Evolutionary conservation across 345 rosid species (phyloP).

Genomic region (Eucalyptus tenuipes): DNA sequence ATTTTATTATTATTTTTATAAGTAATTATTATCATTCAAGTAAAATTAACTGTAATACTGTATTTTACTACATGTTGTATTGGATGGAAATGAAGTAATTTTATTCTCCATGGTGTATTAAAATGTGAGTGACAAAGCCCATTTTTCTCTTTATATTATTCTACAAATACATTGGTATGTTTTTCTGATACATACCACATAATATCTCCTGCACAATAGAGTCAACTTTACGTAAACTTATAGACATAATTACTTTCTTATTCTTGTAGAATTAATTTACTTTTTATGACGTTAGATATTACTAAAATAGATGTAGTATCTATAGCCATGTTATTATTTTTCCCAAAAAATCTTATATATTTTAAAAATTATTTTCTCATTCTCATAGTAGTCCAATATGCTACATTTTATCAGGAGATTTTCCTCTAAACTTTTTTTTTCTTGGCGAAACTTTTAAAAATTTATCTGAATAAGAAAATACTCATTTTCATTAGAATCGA

Average conservation of each 20-base stretch:
- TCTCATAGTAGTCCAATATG: neutral
- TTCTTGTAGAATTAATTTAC: neutral
- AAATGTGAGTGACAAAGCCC: neutral
- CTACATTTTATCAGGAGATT: neutral
- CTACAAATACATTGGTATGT: neutral
- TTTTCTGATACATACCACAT: neutral
- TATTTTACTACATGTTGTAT: neutral
- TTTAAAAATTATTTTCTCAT: neutral
- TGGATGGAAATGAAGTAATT: neutral
- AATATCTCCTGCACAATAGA: neutral
- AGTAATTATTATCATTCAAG: neutral
- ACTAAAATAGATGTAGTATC: neutral
- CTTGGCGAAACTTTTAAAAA: neutral
- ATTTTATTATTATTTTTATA: neutral
- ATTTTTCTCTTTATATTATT: neutral
- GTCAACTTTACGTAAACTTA: neutral
- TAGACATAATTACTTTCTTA: neutral
- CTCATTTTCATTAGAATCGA: neutral
- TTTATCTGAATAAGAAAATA: neutral
- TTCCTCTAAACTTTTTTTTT: neutral
- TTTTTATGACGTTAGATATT: neutral
- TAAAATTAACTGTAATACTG: neutral
- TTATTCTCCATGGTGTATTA: neutral
- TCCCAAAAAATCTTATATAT: neutral
- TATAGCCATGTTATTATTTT: neutral